Evolutionary conservation across 1,284 basidiomycete species (phyloP).

Genomic region (Cystobasidium slooffiae): DNA sequence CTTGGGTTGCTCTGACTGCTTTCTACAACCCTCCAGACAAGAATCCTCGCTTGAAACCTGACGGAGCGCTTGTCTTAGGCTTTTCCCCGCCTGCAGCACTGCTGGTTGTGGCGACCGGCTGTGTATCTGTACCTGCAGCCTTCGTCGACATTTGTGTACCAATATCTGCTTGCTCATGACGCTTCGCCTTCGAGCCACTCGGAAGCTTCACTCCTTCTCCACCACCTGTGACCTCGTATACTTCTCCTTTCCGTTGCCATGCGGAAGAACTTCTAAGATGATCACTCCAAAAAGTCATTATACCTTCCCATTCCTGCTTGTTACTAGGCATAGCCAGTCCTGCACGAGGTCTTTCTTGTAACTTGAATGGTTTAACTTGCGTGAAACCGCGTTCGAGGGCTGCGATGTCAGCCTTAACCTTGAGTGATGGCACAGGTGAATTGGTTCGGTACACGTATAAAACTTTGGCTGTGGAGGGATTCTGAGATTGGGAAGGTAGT

Average conservation of each 20-base stretch:
- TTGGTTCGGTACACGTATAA: conserved; percentile 8
- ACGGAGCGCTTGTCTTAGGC: background rate
- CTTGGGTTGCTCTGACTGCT: no score
- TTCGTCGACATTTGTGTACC: background rate
- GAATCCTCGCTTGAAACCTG: conserved; percentile 34
- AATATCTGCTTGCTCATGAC: background rate
- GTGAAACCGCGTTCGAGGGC: conserved; percentile 22
- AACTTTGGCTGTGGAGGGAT: conserved; percentile 32
- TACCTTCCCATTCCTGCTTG: conserved; percentile 32
- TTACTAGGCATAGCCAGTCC: conserved; percentile 19
- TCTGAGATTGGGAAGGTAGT: conserved; percentile 32
- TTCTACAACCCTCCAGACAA: conserved; percentile 16
- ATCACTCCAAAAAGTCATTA: conserved; percentile 47
- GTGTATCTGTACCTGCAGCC: background rate
- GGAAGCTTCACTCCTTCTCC: background rate
- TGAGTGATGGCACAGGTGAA: background rate
- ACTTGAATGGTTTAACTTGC: background rate
- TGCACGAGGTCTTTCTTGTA: background rate
- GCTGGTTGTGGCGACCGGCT: background rate
- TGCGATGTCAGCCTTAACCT: background rate
- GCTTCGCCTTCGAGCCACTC: background rate
- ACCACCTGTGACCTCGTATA: conserved; percentile 31
- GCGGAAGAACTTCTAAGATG: conserved; percentile 32
- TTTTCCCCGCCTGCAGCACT: background rate
- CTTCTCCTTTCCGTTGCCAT: conserved; percentile 43